Conservation (phyloP, 805 yeast species). For the Kodamaea lidongshanica region DNA sequence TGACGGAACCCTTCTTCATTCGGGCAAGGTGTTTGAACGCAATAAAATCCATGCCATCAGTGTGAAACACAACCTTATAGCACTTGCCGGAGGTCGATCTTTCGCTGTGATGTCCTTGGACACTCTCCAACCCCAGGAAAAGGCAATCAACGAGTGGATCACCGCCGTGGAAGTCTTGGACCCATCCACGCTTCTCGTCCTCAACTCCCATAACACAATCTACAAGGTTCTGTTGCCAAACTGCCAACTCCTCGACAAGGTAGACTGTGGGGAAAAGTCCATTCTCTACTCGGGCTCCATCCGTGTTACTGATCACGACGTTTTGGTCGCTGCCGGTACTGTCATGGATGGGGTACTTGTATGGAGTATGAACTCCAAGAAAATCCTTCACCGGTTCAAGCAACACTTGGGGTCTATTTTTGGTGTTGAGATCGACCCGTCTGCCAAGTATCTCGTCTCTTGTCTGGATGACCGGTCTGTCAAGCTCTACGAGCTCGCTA, state of each 20-base stretch:
- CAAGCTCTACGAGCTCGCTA: slow-evolving; percentile 57
- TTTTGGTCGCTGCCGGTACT: slow-evolving; percentile 80
- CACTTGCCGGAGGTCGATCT: slow-evolving; percentile 69
- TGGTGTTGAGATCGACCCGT: slow-evolving; percentile 57
- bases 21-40: slow-evolving; percentile 48
- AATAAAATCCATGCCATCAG: slow-evolving; percentile 82
- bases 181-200: slow-evolving; percentile 35
- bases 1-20: slow-evolving; percentile 29
- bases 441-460: slow-evolving; percentile 54
- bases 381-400: slow-evolving; percentile 48
- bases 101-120: slow-evolving; percentile 31
- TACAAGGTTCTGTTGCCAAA: slow-evolving; percentile 28
- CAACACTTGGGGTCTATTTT: slow-evolving; percentile 93
- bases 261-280: slow-evolving; percentile 62
- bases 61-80: slow-evolving; percentile 28
- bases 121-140: slow-evolving; percentile 28
- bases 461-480: slow-evolving; percentile 95
- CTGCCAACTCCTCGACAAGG: slow-evolving; percentile 22
- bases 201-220: slow-evolving; percentile 78
- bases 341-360: slow-evolving; percentile 82
- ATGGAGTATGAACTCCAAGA: slow-evolving; percentile 51
- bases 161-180: slow-evolving; percentile 49
- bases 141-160: slow-evolving; percentile 74
- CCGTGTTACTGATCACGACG: slow-evolving; percentile 37
- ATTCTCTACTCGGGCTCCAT: slow-evolving; percentile 85